Conservation (phyloP, 805 yeast species). For the Tetrapisispora pingtungensis region DNA sequence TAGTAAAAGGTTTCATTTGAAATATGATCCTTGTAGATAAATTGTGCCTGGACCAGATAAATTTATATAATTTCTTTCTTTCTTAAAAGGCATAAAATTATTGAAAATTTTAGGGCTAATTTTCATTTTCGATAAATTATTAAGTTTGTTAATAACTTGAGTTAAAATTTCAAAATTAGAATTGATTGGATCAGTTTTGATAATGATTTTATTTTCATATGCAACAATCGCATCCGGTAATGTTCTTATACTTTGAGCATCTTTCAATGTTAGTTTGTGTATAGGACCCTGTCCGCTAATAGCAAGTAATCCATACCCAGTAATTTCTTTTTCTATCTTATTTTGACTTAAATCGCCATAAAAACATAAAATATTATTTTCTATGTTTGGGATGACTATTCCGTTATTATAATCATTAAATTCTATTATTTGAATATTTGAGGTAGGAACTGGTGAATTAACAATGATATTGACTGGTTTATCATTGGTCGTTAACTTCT, state of each 20-base stretch:
- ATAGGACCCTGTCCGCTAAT: constrained; percentile 26
- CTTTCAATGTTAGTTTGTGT: constrained; percentile 16
- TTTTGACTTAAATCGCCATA: constrained; percentile 16
- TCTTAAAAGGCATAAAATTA: constrained; percentile 9
- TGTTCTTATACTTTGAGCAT: constrained; percentile 19
- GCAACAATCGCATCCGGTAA: constrained; percentile 15
- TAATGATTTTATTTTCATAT: constrained; percentile 9
- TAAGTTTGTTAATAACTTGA: constrained; percentile 3
- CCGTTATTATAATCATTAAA: constrained; percentile 16
- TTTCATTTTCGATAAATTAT: constrained; percentile 2
- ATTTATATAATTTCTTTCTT: constrained; percentile 16
- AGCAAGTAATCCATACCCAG: constrained; percentile 24
- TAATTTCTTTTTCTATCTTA: constrained; percentile 8
- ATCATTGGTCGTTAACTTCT: constrained; percentile 12
- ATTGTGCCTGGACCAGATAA: constrained; percentile 27
- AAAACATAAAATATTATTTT: constrained; percentile 15
- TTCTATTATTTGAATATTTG: constrained; percentile 19
- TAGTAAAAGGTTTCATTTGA: neutral
- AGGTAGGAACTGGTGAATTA: constrained; percentile 20
- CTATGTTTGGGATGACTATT: constrained; percentile 16
- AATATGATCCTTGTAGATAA: constrained; percentile 13
- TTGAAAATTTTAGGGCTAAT: neutral
- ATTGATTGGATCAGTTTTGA: constrained; percentile 4
- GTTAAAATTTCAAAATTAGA: constrained; percentile 6
- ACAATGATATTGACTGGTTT: constrained; percentile 23